Percentiles rank a stretch among this genome's conserved stretches.
phyloP scores from a whole-genome alignment of 305 asterid genomes.

The Rubia peregrina region DNA sequence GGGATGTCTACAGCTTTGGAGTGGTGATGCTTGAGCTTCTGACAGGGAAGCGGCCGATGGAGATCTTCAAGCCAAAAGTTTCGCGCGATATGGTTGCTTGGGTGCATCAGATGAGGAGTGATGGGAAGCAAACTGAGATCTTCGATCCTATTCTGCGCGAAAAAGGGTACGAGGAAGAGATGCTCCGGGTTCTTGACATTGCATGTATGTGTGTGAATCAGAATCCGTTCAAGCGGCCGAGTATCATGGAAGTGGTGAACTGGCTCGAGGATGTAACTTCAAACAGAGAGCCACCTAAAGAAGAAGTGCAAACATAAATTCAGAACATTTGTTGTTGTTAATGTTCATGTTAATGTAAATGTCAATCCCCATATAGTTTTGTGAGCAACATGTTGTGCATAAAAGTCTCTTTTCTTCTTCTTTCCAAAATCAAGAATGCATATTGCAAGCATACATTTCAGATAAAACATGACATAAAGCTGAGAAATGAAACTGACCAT shows the following conservation, averaged over 20 bases:
- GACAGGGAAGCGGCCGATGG: conserved; percentile 89
- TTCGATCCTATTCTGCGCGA: conserved; percentile 69
- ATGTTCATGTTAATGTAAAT: conserved; percentile 26
- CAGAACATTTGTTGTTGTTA: conserved; percentile 27
- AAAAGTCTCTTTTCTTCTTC: conserved; percentile 14
- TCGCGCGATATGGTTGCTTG: conserved; percentile 73
- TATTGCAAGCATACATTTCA: neutral
- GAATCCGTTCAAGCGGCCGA: conserved; percentile 84
- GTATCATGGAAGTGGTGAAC: conserved; percentile 65
- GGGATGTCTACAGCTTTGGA: conserved; percentile 92
- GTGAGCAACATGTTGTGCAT: conserved; percentile 22
- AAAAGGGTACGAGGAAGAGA: conserved; percentile 72
- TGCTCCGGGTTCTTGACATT: conserved; percentile 70
- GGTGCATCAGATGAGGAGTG: conserved; percentile 73
- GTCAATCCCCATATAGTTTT: conserved; percentile 9
- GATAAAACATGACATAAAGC: neutral
- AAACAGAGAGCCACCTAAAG: conserved; percentile 27
- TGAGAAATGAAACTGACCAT: neutral
- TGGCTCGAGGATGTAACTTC: conserved; percentile 62
- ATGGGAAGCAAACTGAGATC: conserved; percentile 64
- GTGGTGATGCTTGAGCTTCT: conserved; percentile 85
- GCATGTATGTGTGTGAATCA: conserved; percentile 82
- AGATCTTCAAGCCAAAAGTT: conserved; percentile 66
- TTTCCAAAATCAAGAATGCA: conserved; percentile 1
- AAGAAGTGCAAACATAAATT: conserved; percentile 17